Percentiles rank a stretch among this genome's conserved stretches.
Evolutionary conservation across 2,329 filamentous ascomycete species (phyloP).

Genomic region (Diaporthe ilicicola): DNA sequence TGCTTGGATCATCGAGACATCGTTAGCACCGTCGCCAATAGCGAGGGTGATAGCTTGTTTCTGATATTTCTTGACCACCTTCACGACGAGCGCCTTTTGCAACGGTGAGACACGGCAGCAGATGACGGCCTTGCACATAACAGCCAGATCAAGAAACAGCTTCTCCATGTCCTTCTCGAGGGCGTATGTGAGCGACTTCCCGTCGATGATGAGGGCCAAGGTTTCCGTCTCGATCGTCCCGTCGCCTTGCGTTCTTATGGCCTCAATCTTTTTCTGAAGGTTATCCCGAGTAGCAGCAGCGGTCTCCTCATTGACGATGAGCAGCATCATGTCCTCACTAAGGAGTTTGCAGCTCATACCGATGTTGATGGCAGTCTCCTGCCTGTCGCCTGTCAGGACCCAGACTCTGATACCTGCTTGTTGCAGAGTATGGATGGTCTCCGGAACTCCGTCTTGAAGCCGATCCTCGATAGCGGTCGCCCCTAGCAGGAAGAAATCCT

Average conservation of each 20-base stretch:
- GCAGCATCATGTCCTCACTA: slow-evolving; percentile 96
- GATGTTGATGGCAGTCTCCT: slow-evolving; percentile 99
- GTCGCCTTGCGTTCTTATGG: slow-evolving; percentile 83
- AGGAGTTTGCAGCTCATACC: slow-evolving; percentile 99
- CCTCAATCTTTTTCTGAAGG: slow-evolving; percentile 90
- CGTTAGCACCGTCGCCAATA: slow-evolving; percentile 97
- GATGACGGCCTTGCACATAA: slow-evolving; percentile 98
- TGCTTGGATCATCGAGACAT: slow-evolving; percentile 99
- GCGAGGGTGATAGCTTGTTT: slow-evolving; percentile 91
- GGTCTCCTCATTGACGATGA: slow-evolving; percentile 94
- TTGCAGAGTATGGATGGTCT: slow-evolving; percentile 97
- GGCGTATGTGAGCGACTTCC: slow-evolving; percentile 92
- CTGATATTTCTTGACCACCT: slow-evolving; percentile 93
- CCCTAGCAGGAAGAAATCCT: slow-evolving; percentile 88
- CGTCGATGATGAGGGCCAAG: slow-evolving; percentile 92
- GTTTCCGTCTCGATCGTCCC: slow-evolving; percentile 83
- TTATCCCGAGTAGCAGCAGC: slow-evolving; percentile 84
- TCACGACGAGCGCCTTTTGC: slow-evolving; percentile 97
- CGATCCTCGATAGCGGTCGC: slow-evolving; percentile 98
- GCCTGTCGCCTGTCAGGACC: slow-evolving; percentile 96
- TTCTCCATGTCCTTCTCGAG: slow-evolving; percentile 95
- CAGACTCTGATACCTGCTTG: slow-evolving; percentile 98
- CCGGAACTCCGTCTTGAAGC: slow-evolving; percentile 94
- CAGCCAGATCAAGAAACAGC: slow-evolving; percentile 88
- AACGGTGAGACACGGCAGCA: slow-evolving; percentile 97